Base-by-base conservation (phyloP, 2,329 filamentous ascomycete species). In the Verticillium isaacii region DNA sequence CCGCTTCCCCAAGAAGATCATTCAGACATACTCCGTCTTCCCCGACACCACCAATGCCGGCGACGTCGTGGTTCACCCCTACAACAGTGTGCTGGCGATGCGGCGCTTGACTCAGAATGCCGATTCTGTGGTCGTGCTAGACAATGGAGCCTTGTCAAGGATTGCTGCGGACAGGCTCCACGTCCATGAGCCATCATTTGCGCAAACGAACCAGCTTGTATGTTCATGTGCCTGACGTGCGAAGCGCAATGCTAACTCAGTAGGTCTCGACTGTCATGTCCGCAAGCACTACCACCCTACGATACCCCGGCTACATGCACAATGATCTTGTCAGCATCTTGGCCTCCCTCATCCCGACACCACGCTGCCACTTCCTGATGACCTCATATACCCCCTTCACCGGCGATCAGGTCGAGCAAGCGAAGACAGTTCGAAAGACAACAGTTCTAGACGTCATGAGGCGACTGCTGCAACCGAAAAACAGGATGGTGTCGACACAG, bases 241-340 rank as follows among this genome's bases (percentile, higher is more conserved):
- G 8, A 32, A 12, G 23, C 29, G 12, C 6, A 19, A 66, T 32
- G 64, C 56, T 71, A 32, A 29, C 9, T 41, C 25, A 15, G 1
- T 59, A 90, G 86, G 85, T 95, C 4, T 95, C 93, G 8, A 99
- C 96, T 1, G 96, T 99, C 74, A 99, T 99, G 95, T 97, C 93
- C 39, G 95, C 95, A 45, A 96, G 92, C 72, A 99, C 95, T 4
- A 98, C 94, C 11, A 97, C 96, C 2, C 86, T 99, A 58, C 87
- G 95, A 72, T 99, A 99, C 74, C 95, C 95, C 1, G 95, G 95
- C 45, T 99, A 99, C 78, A 99, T 99, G 95, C 95, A 99, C 82
- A 99, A 99, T 76, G 95, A 99, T 73, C 89, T 99, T 17, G 93
- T 97, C 72, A 95, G 94, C 76, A 98, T 99, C 69, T 85, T 99